A percentile compares a stretch with the other conserved stretches of the same genome.
These are phyloP conservation scores for Fusarium scirpi DNA, from an alignment of 2,329 filamentous ascomycete genomes.

Conservation along the genomic window DNA sequence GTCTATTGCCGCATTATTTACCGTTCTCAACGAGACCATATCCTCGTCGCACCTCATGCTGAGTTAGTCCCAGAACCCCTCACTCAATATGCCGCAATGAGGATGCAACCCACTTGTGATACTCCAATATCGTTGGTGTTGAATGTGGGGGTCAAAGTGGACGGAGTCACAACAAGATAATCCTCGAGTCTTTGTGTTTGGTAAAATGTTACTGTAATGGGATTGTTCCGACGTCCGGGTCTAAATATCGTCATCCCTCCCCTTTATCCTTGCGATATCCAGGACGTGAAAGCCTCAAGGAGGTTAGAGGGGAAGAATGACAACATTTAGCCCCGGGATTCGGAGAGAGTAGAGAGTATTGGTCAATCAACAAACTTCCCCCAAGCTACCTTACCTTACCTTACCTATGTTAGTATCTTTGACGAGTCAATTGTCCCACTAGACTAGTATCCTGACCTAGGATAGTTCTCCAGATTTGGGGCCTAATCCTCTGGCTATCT, in stretches of 20 bases:
- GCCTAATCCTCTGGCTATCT: neutral
- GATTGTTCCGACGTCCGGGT: neutral
- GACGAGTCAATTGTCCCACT: conserved; percentile 24
- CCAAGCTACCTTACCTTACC: neutral
- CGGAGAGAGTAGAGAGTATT: neutral
- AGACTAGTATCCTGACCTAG: conserved; percentile 2
- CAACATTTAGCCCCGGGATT: neutral
- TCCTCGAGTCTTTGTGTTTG: conserved; percentile 2
- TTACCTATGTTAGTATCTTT: neutral
- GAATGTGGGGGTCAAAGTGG: conserved; percentile 17
- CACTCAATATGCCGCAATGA: neutral
- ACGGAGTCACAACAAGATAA: conserved; percentile 13
- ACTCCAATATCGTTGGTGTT: conserved; percentile 23
- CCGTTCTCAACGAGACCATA: neutral
- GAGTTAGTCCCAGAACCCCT: neutral
- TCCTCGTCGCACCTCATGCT: neutral
- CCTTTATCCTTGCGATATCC: neutral
- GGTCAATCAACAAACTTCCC: neutral
- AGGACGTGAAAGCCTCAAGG: neutral
- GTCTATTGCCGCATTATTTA: conserved; percentile 17
- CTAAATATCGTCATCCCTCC: neutral
- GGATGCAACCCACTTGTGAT: conserved; percentile 20
- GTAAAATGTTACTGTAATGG: neutral
- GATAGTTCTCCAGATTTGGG: conserved; percentile 14
- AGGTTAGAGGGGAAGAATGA: neutral